phyloP scores from a whole-genome alignment of 768 basidiomycete species.

The Megacollybia marginata region DNA sequence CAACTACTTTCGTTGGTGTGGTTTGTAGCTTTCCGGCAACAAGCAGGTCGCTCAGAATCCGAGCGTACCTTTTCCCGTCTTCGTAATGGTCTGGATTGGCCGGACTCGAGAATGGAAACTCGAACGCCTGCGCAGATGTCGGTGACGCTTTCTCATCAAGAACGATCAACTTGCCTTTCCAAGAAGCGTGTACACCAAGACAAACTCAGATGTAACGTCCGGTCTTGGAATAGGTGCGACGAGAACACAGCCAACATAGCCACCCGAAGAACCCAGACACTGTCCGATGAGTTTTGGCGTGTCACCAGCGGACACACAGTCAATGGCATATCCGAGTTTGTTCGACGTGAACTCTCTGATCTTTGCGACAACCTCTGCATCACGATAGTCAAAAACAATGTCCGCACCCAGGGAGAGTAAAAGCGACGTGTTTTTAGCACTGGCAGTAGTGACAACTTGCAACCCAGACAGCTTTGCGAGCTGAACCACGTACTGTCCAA shows the following conservation, averaged over 20 bases:
- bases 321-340: slow-evolving; percentile 13
- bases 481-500: slow-evolving; percentile 29
- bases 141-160: no score
- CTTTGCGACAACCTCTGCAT: slow-evolving; percentile 14
- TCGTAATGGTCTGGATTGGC: slow-evolving; percentile 8
- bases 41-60: slow-evolving; percentile 5
- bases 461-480: slow-evolving; percentile 31
- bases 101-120: slow-evolving; percentile 3
- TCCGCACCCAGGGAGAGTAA: slow-evolving; percentile 33
- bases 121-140: slow-evolving; percentile 1
- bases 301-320: slow-evolving; percentile 13
- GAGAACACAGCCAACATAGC: slow-evolving; percentile 5
- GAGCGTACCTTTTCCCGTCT: slow-evolving; percentile 6
- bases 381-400: slow-evolving; percentile 27
- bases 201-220: slow-evolving; percentile 6
- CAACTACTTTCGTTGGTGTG: slow-evolving; percentile 9
- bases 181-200: slow-evolving; percentile 11
- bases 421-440: slow-evolving; percentile 27
- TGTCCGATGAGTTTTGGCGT: slow-evolving; percentile 5
- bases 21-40: slow-evolving; percentile 5
- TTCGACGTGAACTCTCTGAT: slow-evolving; percentile 14
- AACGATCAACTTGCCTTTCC: slow-evolving; percentile 7
- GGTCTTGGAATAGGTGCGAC: background rate
- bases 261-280: slow-evolving; percentile 3
- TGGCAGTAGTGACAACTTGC: slow-evolving; percentile 32